Conservation (phyloP, 2,329 filamentous ascomycete species). For the Erysiphe pisi region DNA sequence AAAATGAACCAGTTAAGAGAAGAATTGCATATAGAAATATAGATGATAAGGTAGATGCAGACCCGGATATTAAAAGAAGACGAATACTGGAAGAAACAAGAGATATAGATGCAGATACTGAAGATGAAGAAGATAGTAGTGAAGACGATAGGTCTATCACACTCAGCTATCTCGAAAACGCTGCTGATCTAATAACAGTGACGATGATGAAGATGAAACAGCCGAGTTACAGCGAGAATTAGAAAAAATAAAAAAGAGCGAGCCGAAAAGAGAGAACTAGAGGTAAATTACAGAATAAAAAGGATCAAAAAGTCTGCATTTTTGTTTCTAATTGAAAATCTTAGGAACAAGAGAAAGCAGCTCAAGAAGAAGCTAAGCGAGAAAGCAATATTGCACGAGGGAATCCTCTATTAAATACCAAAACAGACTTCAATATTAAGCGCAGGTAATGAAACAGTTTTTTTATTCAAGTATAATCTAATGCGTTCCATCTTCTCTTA, state of each 20-base stretch:
- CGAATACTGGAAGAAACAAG: slow-evolving; percentile 78
- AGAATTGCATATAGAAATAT: slow-evolving; percentile 46
- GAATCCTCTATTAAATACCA: slow-evolving; percentile 76
- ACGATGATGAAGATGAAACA: slow-evolving; percentile 69
- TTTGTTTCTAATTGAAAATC: neutral
- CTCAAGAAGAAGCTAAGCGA: slow-evolving; percentile 67
- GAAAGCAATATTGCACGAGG: slow-evolving; percentile 84
- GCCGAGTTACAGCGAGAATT: slow-evolving; percentile 85
- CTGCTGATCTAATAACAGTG: slow-evolving; percentile 41
- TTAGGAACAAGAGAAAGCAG: slow-evolving; percentile 67
- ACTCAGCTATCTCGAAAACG: neutral
- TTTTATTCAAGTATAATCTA: slow-evolving; percentile 25
- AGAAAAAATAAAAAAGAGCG: slow-evolving; percentile 84
- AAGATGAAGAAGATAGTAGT: slow-evolving; percentile 47
- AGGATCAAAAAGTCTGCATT: no score
- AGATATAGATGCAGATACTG: slow-evolving; percentile 74
- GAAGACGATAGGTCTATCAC: slow-evolving; percentile 47
- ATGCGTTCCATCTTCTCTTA: slow-evolving; percentile 32
- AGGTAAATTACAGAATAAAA: slow-evolving; percentile 39
- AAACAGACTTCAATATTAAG: slow-evolving; percentile 80
- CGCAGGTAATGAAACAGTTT: slow-evolving; percentile 41
- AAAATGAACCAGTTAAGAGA: slow-evolving; percentile 55
- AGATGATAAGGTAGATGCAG: slow-evolving; percentile 45
- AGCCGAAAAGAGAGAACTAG: slow-evolving; percentile 63
- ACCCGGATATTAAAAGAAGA: slow-evolving; percentile 69